phyloP scores from a whole-genome alignment of 495 filamentous ascomycete species.

The Xanthoparmelia taractica region DNA sequence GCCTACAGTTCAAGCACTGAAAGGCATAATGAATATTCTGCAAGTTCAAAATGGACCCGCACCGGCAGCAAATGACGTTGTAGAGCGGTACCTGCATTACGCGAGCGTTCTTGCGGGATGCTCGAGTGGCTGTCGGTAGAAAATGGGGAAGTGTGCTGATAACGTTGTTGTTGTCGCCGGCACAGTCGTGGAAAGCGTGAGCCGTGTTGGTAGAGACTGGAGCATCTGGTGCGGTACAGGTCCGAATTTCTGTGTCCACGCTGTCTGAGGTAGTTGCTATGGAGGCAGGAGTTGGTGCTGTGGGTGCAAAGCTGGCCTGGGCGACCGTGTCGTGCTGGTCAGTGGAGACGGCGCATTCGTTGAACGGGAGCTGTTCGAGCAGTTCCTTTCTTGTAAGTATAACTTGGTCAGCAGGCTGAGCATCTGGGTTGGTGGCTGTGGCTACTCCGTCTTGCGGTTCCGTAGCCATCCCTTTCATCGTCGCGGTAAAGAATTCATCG shows the following conservation, averaged over 20 bases:
- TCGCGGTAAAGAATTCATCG: neutral
- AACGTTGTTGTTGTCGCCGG: neutral
- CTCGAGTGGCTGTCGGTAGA: neutral
- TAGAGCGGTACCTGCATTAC: neutral
- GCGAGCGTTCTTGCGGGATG: neutral
- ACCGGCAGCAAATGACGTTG: too few relatives aligned
- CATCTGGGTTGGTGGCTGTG: neutral
- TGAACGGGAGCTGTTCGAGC: neutral
- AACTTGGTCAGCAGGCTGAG: neutral
- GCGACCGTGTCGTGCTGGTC: neutral
- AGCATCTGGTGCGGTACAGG: neutral
- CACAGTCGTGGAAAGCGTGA: neutral
- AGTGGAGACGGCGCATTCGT: neutral
- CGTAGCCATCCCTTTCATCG: neutral
- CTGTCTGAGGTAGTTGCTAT: neutral
- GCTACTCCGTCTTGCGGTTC: neutral
- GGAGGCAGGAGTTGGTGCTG: neutral
- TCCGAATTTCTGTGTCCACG: neutral
- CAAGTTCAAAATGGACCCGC: too few relatives aligned
- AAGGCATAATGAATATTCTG: too few relatives aligned
- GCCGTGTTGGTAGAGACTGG: neutral
- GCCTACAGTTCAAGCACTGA: too few relatives aligned
- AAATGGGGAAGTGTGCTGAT: neutral
- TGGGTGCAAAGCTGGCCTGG: neutral
- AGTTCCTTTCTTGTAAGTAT: neutral